Base-by-base conservation (phyloP, 2,329 filamentous ascomycete genomes). In the Beauveria pseudobassiana region DNA sequence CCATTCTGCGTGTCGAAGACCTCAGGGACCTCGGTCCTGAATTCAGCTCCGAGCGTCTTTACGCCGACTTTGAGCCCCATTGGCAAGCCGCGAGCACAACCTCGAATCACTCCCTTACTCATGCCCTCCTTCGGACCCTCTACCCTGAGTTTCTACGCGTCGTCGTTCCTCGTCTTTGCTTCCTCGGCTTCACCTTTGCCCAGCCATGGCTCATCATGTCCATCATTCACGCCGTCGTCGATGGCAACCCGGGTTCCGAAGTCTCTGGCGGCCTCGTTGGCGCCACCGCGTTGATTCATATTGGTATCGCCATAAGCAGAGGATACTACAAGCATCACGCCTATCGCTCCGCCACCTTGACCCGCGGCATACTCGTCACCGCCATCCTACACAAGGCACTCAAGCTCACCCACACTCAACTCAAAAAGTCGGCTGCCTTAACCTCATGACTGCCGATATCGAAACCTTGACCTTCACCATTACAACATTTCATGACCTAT, bases 401-500 rank as follows among this genome's bases (percentile, higher is more conserved):
- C 26, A 53, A 50, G 28, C 51, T 63, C 14, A 63, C 51, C 45
- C 51, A 56, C 38, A 16, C 43, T 7, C 38, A 60, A 28, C 49
- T 59, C 26, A 54, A 63, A 48, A 55, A 63, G 26, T 55, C 56
- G 26, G 62, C 50, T n/a, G 62, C 62, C 3, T 6, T 63, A 22
- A 63, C 56, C 51, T 63, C 43, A 59, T 60, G 43, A 56, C 49
- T 3, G 52, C 43, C 30, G 62, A 63, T 55, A 60, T 63, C 24
- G 62, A 63, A 42, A 54, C 42, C 8, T 20, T 63, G 14, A 54
- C 43, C 8, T 52, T 54, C 20, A 52, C 56, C n/a, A 51, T 63
- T 6, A 59, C 42, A 16, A 50, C 34, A 3, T 52, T 63, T 14
- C 62, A 63, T n/a, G 56, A 59, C 24, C 18, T 63, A 8, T 63